Percentiles rank a stretch among this genome's conserved stretches.
Conservation (phyloP, 257 asterid genomes). For the Thymus mandschuricus region DNA sequence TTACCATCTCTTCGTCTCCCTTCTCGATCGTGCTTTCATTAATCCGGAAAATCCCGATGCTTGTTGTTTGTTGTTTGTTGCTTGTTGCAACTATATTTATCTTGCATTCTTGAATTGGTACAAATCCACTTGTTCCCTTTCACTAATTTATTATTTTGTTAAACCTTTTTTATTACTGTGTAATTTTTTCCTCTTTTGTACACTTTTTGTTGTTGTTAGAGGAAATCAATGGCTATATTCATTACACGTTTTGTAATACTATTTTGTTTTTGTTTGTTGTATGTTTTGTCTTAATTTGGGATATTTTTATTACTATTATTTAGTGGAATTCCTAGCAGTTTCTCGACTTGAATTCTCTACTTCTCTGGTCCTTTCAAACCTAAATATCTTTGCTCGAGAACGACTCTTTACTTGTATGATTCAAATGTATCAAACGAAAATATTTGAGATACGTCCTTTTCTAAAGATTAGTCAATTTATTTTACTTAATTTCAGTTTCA, state of each 20-base stretch:
- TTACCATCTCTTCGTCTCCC: neutral
- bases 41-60: constrained; percentile 17
- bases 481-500: neutral
- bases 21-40: neutral
- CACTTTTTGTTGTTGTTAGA: neutral
- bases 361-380: neutral
- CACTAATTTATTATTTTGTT: neutral
- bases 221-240: neutral
- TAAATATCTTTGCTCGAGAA: constrained; percentile 10
- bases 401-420: neutral
- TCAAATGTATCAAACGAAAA: neutral
- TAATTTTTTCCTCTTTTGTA: too few species aligned
- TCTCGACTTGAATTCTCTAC: constrained; percentile 5
- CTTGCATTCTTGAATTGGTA: neutral
- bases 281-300: neutral
- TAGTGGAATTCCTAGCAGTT: neutral
- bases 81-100: too few species aligned
- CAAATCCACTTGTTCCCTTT: too few species aligned
- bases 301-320: neutral
- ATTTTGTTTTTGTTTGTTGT: neutral
- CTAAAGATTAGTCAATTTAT: too few species aligned
- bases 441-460: neutral
- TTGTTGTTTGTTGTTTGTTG: neutral
- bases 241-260: neutral
- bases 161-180: neutral